These are phyloP conservation scores for Salix suchowensis DNA, from an alignment of 345 rosid species.

Conservation along the genomic window DNA sequence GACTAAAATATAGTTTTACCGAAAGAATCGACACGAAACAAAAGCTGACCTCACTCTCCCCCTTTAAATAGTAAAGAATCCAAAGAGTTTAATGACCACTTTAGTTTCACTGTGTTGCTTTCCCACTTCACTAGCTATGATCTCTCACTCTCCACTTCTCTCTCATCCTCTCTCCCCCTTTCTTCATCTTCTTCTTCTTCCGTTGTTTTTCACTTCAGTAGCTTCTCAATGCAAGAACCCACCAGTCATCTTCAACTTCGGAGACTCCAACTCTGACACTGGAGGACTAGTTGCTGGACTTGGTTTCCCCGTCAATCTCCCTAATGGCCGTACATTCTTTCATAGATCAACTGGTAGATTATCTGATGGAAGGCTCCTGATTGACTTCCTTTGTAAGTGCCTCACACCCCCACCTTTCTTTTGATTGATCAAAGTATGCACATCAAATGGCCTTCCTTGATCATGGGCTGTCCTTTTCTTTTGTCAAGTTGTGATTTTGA, in stretches of 20 bases:
- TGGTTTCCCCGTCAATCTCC: slow-evolving; percentile 59
- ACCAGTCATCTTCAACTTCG: slow-evolving; percentile 76
- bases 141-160: neutral
- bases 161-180: neutral
- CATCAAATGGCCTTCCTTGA: neutral
- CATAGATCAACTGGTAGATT: slow-evolving; percentile 65
- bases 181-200: neutral
- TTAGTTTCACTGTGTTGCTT: too few relatives aligned
- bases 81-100: neutral
- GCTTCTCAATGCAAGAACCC: slow-evolving; percentile 38
- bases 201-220: neutral
- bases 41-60: too few relatives aligned
- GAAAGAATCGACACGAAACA: too few relatives aligned
- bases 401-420: neutral
- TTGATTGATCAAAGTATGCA: neutral
- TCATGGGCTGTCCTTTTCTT: neutral
- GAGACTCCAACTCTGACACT: slow-evolving; percentile 89
- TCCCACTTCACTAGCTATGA: neutral
- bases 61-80: too few relatives aligned
- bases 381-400: slow-evolving; percentile 77
- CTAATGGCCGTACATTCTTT: slow-evolving; percentile 71
- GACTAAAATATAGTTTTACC: too few relatives aligned
- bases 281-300: slow-evolving; percentile 87
- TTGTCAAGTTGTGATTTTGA: too few relatives aligned
- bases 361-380: slow-evolving; percentile 77